Percentiles rank a stretch among this genome's conserved stretches.
phyloP scores from a whole-genome alignment of 192 early-diverging fungal species.

The Gamsiella multidivaricata region DNA sequence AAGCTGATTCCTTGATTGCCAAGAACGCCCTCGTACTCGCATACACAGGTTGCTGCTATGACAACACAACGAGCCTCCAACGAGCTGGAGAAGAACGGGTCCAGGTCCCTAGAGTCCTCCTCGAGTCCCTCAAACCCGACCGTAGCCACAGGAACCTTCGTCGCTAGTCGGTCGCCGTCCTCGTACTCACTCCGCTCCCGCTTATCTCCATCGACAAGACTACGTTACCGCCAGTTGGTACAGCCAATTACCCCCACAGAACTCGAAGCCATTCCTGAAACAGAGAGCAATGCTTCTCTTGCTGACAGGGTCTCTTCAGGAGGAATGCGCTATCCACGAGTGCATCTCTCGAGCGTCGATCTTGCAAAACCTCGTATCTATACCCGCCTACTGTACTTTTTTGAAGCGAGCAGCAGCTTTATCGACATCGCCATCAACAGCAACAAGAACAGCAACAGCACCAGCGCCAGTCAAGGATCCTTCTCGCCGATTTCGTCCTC shows the following conservation, averaged over 20 bases:
- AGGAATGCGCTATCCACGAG: constrained; percentile 27
- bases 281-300: not conserved
- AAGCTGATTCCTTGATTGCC: no score
- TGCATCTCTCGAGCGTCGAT: constrained; percentile 46
- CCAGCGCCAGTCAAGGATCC: not conserved
- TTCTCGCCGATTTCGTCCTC: not conserved
- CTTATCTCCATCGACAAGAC: constrained; percentile 13
- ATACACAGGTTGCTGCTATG: no score
- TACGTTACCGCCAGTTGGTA: constrained; percentile 44
- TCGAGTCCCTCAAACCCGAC: not conserved
- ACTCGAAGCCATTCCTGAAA: constrained; percentile 26
- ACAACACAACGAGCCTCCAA: not conserved
- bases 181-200: constrained; percentile 16
- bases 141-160: not conserved
- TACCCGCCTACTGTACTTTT: constrained; percentile 55
- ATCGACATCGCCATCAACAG: not conserved
- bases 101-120: not conserved
- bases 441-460: not conserved
- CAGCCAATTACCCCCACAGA: constrained; percentile 50
- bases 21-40: no score
- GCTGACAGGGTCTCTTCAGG: not conserved
- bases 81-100: constrained; percentile 14
- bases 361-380: constrained; percentile 52
- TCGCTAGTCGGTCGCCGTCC: constrained; percentile 17
- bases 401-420: constrained; percentile 27